Percentiles rank a stretch among this genome's conserved stretches.
These are phyloP conservation scores for Gloeophyllum trabeum DNA, from an alignment of 768 basidiomycete species.

Conservation along the genomic window DNA sequence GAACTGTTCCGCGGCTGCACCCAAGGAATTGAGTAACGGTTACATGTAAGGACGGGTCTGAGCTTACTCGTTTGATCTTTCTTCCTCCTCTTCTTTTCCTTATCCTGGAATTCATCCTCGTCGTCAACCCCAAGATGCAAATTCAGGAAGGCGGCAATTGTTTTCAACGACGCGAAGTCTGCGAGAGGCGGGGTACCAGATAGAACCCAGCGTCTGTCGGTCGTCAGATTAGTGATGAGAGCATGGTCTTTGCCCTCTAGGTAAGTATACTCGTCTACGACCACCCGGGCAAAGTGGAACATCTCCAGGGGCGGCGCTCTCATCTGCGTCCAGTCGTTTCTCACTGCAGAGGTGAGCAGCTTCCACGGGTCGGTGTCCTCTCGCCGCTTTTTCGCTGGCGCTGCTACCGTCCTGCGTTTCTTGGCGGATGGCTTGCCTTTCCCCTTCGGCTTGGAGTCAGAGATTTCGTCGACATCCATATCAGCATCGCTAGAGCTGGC, in stretches of 20 bases:
- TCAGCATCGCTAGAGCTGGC: conserved; percentile 13
- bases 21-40: background rate
- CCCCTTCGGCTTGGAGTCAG: conserved; percentile 19
- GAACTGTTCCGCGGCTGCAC: conserved; percentile 77
- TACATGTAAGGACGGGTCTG: background rate
- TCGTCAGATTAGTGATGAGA: conserved; percentile 64
- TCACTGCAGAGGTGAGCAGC: conserved; percentile 47
- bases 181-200: conserved; percentile 92
- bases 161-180: conserved; percentile 84
- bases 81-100: conserved; percentile 68
- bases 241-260: conserved; percentile 71
- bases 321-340: conserved; percentile 70
- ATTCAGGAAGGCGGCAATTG: conserved; percentile 79
- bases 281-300: conserved; percentile 83
- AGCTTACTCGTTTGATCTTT: conserved; percentile 72
- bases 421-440: conserved; percentile 11
- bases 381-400: conserved; percentile 51
- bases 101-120: conserved; percentile 68
- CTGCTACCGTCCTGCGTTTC: no score
- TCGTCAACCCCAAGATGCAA: conserved; percentile 91
- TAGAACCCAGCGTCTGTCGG: conserved; percentile 86
- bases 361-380: conserved; percentile 71
- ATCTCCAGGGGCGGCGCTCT: conserved; percentile 79
- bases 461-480: conserved; percentile 11
- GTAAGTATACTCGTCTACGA: conserved; percentile 94